Conservation (phyloP, 805 yeast species). For the Candida nemodendra region DNA sequence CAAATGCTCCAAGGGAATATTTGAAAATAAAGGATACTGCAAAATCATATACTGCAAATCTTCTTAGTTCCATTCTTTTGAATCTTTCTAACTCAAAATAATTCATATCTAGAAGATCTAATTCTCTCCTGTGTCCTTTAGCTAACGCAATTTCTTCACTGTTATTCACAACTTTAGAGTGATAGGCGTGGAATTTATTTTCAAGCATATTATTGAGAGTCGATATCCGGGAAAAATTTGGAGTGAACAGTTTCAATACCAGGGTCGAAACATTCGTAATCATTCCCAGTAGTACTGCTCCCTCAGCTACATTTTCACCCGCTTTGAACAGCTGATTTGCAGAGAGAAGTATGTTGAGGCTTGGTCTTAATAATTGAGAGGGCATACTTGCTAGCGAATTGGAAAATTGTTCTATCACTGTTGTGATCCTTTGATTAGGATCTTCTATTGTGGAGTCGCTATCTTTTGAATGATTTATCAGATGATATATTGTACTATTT, state of each 20-base stretch:
- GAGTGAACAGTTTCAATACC: conserved; percentile 72
- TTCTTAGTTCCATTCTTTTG: conserved; percentile 69
- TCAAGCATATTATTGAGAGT: conserved; percentile 75
- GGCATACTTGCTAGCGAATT: conserved; percentile 71
- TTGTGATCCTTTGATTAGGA: conserved; percentile 81
- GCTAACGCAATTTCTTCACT: conserved; percentile 86
- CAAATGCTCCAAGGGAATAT: conserved; percentile 96
- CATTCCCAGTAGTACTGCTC: conserved; percentile 72
- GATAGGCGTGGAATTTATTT: conserved; percentile 79
- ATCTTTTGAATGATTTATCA: conserved; percentile 45
- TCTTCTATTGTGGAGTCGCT: conserved; percentile 45
- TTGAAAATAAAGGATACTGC: conserved; percentile 87
- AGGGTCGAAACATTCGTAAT: conserved; percentile 80
- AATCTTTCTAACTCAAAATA: conserved; percentile 82
- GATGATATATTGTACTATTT: conserved; percentile 70
- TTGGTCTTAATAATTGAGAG: conserved; percentile 80
- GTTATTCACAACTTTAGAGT: conserved; percentile 74
- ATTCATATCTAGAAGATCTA: conserved; percentile 70
- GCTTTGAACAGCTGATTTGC: conserved; percentile 69
- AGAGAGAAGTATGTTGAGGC: conserved; percentile 74
- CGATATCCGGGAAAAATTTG: conserved; percentile 83
- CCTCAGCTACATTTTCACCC: conserved; percentile 74
- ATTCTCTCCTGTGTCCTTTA: conserved; percentile 77
- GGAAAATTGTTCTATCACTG: conserved; percentile 75
- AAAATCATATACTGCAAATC: conserved; percentile 72